These are phyloP conservation scores for Phytophthora pistaciae DNA, from an alignment of 352 stramenopile species.

Conservation along the genomic window DNA sequence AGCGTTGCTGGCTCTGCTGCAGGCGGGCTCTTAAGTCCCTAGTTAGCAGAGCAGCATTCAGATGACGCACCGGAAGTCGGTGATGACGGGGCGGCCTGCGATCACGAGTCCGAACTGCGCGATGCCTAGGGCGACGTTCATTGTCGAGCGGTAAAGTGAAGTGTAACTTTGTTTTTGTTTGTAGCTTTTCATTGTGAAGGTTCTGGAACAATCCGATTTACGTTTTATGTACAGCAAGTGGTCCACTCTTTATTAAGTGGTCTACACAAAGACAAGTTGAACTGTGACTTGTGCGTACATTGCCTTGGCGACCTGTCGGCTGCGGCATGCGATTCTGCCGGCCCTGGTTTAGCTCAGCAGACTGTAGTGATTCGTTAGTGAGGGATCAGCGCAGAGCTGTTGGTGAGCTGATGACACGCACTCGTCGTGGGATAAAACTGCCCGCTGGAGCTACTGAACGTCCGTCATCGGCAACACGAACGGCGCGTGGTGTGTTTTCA, in stretches of 20 bases:
- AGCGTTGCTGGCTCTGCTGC: not conserved
- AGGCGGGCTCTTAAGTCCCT: not conserved
- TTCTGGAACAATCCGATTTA: conserved; percentile 12
- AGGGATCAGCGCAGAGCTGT: too few species aligned
- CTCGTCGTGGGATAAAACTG: too few species aligned
- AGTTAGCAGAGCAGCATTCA: not conserved
- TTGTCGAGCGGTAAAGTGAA: conserved; percentile 18
- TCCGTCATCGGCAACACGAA: not conserved
- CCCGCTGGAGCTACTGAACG: not conserved
- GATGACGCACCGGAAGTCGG: conserved; percentile 58
- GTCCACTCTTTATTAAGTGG: not conserved
- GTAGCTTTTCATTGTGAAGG: conserved; percentile 5
- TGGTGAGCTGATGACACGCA: too few species aligned
- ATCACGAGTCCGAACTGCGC: conserved; percentile 77
- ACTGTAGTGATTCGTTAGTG: too few species aligned
- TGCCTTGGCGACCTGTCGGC: too few species aligned
- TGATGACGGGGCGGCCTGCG: conserved; percentile 68
- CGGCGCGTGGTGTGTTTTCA: not conserved
- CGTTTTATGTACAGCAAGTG: not conserved
- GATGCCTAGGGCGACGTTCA: conserved; percentile 41
- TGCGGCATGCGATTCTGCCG: too few species aligned
- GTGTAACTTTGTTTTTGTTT: not conserved
- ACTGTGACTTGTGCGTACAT: too few species aligned
- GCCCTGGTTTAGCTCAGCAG: too few species aligned
- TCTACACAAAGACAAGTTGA: not conserved